These are phyloP conservation scores for Lachancea lanzarotensis DNA, from an alignment of 805 yeast species.

Conservation along the genomic window DNA sequence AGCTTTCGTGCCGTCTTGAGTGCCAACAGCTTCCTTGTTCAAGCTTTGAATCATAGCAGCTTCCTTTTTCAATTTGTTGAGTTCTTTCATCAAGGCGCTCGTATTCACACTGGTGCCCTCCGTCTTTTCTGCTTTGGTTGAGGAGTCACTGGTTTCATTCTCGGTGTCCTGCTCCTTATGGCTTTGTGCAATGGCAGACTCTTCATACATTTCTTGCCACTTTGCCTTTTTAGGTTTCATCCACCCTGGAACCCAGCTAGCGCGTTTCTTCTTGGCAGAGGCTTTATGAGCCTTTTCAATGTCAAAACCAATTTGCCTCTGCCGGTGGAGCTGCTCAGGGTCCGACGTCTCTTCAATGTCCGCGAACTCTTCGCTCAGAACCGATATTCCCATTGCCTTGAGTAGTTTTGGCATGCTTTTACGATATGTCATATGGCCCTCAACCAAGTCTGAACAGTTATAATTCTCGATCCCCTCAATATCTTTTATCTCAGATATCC, in stretches of 20 bases:
- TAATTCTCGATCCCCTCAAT: conserved; percentile 69
- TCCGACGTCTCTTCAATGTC: conserved; percentile 92
- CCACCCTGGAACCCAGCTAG: conserved; percentile 39
- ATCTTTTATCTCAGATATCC: conserved; percentile 67
- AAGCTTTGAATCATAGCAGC: background rate
- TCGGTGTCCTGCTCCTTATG: conserved; percentile 20
- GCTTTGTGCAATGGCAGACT: conserved; percentile 21
- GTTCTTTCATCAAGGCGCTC: conserved; percentile 27
- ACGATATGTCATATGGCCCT: conserved; percentile 97
- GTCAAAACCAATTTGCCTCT: conserved; percentile 73
- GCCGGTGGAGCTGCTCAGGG: conserved; percentile 77
- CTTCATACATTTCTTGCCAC: conserved; percentile 60
- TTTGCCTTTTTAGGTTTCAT: conserved; percentile 49
- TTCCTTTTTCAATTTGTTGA: conserved; percentile 17
- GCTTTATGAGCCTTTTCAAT: conserved; percentile 77
- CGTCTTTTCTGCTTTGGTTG: background rate
- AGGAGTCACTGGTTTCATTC: background rate
- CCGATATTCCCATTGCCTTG: conserved; percentile 65
- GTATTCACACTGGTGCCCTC: conserved; percentile 26
- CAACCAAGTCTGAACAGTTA: conserved; percentile 80
- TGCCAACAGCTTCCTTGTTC: too few species aligned
- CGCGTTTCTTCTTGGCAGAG: conserved; percentile 35
- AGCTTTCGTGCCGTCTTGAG: background rate
- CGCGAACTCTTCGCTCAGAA: conserved; percentile 81
- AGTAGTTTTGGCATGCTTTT: conserved; percentile 83